phyloP scores from a whole-genome alignment of 148 eudicot genomes.

The Fagopyrum homotropicum region DNA sequence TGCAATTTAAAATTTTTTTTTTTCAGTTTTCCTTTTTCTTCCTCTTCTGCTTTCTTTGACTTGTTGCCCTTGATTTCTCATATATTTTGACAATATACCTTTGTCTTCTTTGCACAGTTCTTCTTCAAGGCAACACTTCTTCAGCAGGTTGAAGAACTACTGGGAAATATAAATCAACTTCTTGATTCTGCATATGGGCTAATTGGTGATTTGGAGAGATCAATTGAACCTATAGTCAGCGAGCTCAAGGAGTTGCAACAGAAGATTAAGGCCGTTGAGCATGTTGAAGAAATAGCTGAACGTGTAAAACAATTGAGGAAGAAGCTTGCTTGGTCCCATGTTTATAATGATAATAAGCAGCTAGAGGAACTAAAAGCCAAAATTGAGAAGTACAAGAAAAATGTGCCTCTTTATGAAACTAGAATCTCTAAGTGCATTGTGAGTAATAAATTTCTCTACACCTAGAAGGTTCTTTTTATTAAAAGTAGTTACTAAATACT shows the following conservation, averaged over 20 bases:
- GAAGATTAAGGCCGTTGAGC: slow-evolving; percentile 82
- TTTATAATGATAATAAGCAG: slow-evolving; percentile 61
- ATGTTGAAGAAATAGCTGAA: slow-evolving; percentile 70
- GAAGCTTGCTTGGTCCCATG: slow-evolving; percentile 94
- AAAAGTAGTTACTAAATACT: background rate
- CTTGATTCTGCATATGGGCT: slow-evolving; percentile 49
- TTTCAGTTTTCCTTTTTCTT: background rate
- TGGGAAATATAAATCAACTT: slow-evolving; percentile 44
- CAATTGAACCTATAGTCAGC: slow-evolving; percentile 58
- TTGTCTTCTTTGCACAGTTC: slow-evolving; percentile 39
- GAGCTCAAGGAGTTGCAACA: slow-evolving; percentile 73
- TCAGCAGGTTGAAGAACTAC: slow-evolving; percentile 81
- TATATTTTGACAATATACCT: background rate
- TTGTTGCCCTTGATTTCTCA: background rate
- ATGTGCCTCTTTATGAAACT: slow-evolving; percentile 52
- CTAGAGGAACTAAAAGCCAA: slow-evolving; percentile 34
- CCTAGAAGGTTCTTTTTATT: background rate
- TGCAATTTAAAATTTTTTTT: too few relatives aligned
- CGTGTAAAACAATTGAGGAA: slow-evolving; percentile 51
- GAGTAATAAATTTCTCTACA: slow-evolving; percentile 20
- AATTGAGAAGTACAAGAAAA: slow-evolving; percentile 46
- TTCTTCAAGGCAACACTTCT: slow-evolving; percentile 98
- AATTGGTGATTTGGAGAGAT: slow-evolving; percentile 67
- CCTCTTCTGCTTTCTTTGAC: slow-evolving; percentile 5
- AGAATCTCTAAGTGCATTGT: slow-evolving; percentile 50